Evolutionary conservation across 1,284 basidiomycete species (phyloP).

Genomic region (Tilletia caries): DNA sequence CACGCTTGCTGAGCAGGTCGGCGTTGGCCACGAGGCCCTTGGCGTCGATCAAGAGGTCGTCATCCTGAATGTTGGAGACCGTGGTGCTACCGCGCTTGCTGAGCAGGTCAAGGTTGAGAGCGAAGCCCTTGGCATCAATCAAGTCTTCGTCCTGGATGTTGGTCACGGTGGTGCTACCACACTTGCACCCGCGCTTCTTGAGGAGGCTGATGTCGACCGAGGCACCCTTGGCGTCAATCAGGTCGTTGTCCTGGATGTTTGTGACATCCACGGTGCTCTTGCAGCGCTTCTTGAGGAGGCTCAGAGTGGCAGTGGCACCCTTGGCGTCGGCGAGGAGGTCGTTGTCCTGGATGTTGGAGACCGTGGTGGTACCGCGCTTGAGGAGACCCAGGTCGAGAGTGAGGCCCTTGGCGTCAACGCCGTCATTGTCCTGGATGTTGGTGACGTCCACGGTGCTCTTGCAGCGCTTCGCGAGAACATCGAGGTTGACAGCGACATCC

Average conservation of each 20-base stretch:
- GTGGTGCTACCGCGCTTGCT: background rate
- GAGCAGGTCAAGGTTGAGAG: slow-evolving; percentile 3
- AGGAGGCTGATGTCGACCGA: background rate
- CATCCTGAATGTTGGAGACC: background rate
- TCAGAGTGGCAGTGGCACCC: no score
- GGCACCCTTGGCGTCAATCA: no score
- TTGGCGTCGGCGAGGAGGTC: no score
- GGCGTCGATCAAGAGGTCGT: background rate
- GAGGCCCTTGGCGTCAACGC: background rate
- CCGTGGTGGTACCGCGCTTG: no score
- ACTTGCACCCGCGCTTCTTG: background rate
- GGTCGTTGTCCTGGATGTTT: no score
- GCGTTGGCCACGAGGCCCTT: background rate
- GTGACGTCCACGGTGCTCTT: background rate
- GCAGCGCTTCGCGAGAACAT: background rate
- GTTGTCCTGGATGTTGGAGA: no score
- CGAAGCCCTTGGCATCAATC: background rate
- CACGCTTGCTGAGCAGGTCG: background rate
- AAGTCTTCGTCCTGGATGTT: background rate
- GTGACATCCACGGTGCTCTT: background rate
- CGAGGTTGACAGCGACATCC: background rate
- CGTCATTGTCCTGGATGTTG: slow-evolving; percentile 2
- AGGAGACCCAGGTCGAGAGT: background rate
- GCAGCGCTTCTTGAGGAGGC: no score
- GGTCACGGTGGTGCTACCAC: background rate